These are phyloP conservation scores for Pleurotus pulmonarius DNA, from an alignment of 768 basidiomycete genomes.

Conservation along the genomic window DNA sequence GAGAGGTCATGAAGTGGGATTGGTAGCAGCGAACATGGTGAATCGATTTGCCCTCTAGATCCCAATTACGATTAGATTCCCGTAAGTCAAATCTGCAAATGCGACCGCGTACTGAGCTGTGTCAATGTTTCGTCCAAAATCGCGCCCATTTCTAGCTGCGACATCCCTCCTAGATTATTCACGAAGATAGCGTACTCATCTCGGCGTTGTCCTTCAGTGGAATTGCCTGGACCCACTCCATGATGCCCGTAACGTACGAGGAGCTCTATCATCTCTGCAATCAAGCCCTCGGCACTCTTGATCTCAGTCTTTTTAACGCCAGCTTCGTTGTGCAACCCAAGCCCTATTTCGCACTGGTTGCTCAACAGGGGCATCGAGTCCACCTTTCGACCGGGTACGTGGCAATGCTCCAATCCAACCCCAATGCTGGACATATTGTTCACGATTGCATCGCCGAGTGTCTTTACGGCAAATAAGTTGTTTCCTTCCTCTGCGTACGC, in stretches of 20 bases:
- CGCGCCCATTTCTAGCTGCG: constrained; percentile 49
- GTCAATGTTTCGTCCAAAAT: constrained; percentile 37
- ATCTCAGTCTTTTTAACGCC: constrained; percentile 32
- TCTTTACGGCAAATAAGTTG: constrained; percentile 26
- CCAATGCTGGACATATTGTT: constrained; percentile 30
- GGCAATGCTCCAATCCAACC: constrained; percentile 50
- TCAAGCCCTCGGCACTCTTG: constrained; percentile 25
- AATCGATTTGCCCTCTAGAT: constrained; percentile 15
- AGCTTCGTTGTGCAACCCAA: constrained; percentile 58
- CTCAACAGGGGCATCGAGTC: constrained; percentile 14
- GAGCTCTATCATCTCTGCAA: constrained; percentile 28
- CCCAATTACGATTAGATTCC: neutral
- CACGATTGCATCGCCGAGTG: constrained; percentile 30
- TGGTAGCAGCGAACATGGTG: constrained; percentile 38
- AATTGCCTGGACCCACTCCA: neutral
- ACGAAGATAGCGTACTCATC: constrained; percentile 50
- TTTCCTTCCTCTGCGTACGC: constrained; percentile 40
- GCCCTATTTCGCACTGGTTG: constrained; percentile 41
- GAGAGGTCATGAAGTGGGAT: constrained; percentile 54
- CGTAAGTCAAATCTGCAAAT: neutral
- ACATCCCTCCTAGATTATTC: constrained; percentile 54
- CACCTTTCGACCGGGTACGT: constrained; percentile 43
- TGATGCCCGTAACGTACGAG: constrained; percentile 21
- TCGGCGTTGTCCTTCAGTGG: constrained; percentile 19
- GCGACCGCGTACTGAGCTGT: constrained; percentile 35